These are phyloP conservation scores for Trichoderma sp. DNA, from an alignment of 2,329 filamentous ascomycete species.

Conservation along the genomic window DNA sequence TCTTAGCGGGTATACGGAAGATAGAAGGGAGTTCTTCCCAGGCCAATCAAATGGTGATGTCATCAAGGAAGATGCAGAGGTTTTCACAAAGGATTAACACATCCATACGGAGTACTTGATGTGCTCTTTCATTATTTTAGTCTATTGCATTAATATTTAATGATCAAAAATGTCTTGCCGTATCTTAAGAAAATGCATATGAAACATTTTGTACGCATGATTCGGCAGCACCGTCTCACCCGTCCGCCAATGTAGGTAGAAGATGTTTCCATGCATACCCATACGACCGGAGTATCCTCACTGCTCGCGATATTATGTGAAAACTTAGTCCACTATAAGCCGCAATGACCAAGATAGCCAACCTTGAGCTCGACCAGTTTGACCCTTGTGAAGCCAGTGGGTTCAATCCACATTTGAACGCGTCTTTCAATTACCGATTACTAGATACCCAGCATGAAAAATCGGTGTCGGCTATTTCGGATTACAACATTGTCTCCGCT, in stretches of 20 bases:
- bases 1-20: slow-evolving; percentile 5
- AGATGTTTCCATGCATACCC: not conserved
- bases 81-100: slow-evolving; percentile 3
- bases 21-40: slow-evolving; percentile 2
- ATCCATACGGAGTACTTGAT: no score
- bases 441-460: not conserved
- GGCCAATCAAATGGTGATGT: not conserved
- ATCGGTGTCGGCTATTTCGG: not conserved
- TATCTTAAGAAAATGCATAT: not conserved
- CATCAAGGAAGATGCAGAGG: slow-evolving; percentile 15
- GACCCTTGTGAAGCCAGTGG: not conserved
- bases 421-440: not conserved
- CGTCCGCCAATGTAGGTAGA: not conserved
- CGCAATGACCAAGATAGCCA: not conserved
- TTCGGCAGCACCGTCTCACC: not conserved
- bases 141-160: not conserved
- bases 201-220: not conserved
- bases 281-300: not conserved
- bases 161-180: no score
- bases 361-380: not conserved
- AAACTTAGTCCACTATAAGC: not conserved
- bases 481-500: not conserved
- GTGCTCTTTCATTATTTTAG: not conserved
- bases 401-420: not conserved
- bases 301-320: not conserved